Evolutionary conservation across 352 stramenopile genomes (phyloP), one percentile per base, ranked within the genome.

Genomic region (Peronospora farinosa): DNA sequence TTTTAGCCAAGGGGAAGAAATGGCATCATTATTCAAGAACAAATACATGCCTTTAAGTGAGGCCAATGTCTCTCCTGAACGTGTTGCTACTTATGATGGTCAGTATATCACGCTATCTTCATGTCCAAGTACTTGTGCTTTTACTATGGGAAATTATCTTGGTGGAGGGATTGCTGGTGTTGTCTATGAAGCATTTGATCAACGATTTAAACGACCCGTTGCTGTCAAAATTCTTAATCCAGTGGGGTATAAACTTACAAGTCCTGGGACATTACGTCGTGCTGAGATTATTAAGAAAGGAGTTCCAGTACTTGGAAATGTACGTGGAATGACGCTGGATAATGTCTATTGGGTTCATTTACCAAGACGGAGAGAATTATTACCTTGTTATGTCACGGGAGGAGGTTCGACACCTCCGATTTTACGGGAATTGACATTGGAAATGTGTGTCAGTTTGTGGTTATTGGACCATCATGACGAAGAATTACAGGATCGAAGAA

Each of bases 201-300:
- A 74, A 39, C 65, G 78, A n/a, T 60, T 67, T 33, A 78, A 89
- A 55, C 73, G 80, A 12, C 77, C 85, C 31, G 80, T 98, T 21
- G 94, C 95, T 27, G 92, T 98, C 46, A 98, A 98, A 72, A 98
- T 98, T 52, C 68, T 98, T 15, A 98, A 98, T 61, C 93, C 95
- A 7, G 92, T 98, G 32, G 89, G 92, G 51, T 98, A 97, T 65
- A 94, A 96, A 45, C 77, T 98, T 33, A 69, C 87, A 17, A 74
- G 79, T 17, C 62, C 81, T 0, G 73, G 79, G 12, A 65, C 74
- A 12, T 58, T 97, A 12, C 69, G 83, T 5, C 78, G 85, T 30
- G 90, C 70, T 36, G 87, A 98, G 35, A 74, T 98, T 33, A 71
- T 97, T n/a, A 80, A 84, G 40, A 66, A 70, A 17, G 80, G 80